Percentiles rank a stretch among this genome's conserved stretches.
phyloP scores from a whole-genome alignment of 805 yeast species.

The Lipomyces sp. region DNA sequence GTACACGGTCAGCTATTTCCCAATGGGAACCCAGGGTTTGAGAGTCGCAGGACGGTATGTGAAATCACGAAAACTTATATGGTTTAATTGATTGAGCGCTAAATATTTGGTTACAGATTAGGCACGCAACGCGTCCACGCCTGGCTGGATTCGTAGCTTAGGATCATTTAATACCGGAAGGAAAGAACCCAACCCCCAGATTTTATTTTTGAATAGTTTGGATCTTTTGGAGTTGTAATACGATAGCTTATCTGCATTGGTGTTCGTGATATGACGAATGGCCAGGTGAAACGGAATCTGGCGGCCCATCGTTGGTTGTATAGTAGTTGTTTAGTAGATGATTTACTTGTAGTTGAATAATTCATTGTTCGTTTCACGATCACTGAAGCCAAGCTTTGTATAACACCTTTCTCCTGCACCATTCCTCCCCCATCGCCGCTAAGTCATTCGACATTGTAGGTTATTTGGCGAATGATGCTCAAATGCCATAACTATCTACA shows the following conservation, averaged over 20 bases:
- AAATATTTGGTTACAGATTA: conserved; percentile 48
- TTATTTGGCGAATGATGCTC: background rate
- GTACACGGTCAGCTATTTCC: conserved; percentile 91
- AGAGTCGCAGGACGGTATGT: conserved; percentile 38
- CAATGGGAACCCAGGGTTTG: conserved; percentile 65
- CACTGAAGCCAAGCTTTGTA: background rate
- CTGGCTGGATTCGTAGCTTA: conserved; percentile 47
- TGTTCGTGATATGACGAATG: background rate
- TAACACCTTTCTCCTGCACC: background rate
- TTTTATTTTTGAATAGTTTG: background rate
- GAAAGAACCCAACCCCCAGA: background rate
- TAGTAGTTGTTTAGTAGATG: background rate
- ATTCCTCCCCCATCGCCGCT: background rate
- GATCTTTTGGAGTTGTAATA: background rate
- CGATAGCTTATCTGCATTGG: background rate
- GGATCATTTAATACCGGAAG: background rate
- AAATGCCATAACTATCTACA: background rate
- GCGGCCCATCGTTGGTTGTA: background rate
- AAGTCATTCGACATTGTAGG: background rate
- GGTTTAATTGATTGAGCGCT: background rate
- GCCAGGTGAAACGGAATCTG: background rate
- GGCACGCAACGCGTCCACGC: conserved; percentile 60
- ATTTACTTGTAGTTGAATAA: background rate
- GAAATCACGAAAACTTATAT: background rate
- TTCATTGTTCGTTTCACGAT: background rate